Evolutionary conservation across 768 basidiomycete species (phyloP), one percentile per base, ranked within the genome.

Genomic region (Mycena olivaceomarginata): DNA sequence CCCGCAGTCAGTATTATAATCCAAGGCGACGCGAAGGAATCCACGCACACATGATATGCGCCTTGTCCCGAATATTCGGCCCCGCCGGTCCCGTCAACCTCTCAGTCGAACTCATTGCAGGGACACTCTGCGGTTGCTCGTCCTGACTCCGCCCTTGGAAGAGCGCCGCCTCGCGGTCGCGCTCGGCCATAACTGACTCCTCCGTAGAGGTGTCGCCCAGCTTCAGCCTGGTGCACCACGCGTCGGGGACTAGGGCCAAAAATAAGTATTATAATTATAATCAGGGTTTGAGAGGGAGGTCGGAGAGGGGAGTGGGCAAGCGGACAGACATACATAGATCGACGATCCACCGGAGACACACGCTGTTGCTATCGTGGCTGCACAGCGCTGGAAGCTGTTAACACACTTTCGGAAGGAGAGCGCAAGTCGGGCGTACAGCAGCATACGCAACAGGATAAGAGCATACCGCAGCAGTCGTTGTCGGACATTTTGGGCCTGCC

Each of bases 371-470:
- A 48, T 25, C 45, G 67, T 31, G 20, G 46, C 48, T 56, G 73
- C 73, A 74, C 48, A 68, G 1, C 6, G 73, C 73, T 74, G 43
- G 13, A 20, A 48, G 18, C 31, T 60, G 7, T 18, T 43, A 22
- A 22, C 41, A 20, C 22, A 37, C 16, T 37, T 60, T 20, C 18
- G 10, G 5, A 12, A 40, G 25, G 43, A n/a, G 20, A 16, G 16
- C 22, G 43, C 22, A 48, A 18, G 25, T 13, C 22, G 13, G 11
- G 37, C 73, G 37, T 20, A 74, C 73, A 68, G 73, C 73, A 74
- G 59, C 73, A 74, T 5, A 74, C 25, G 60, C 73, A 74, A 60
- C 73, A 74, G 11, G 73, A 40, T 2, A 74, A 11, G 25, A 62
- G 20, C 39, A 74, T 51, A 20, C 48, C 18, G 39, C 57, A 74